These are phyloP conservation scores for Pachyrhizus erosus DNA, from an alignment of 306 rosid species.

Conservation along the genomic window DNA sequence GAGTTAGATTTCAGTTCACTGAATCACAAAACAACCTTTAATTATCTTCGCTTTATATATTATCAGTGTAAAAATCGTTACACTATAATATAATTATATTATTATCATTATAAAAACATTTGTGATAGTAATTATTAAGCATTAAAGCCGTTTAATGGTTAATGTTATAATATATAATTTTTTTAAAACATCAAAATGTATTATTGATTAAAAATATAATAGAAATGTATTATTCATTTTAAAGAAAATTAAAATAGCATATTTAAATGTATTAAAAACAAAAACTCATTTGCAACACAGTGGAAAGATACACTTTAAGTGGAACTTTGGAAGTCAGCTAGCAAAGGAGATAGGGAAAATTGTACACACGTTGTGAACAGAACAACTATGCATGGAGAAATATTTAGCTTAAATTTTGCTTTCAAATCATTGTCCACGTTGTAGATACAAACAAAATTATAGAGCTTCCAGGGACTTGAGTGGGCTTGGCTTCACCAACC, in stretches of 20 bases:
- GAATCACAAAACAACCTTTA: no score
- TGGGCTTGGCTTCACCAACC: constrained; percentile 9
- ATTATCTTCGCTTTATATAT: no score
- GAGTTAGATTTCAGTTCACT: no score
- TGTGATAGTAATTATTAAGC: no score
- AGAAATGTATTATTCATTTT: background rate
- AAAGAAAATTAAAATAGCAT: background rate
- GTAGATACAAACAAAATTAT: background rate
- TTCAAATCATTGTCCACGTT: constrained; percentile 29
- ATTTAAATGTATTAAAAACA: background rate
- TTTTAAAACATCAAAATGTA: no score
- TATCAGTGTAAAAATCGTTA: no score
- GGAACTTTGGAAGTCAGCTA: background rate
- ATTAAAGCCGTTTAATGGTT: no score
- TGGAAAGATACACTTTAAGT: background rate
- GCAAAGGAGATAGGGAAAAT: background rate
- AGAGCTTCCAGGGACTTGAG: background rate
- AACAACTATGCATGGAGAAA: background rate
- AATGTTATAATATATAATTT: no score
- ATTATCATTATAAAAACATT: no score
- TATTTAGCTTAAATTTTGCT: constrained; percentile 40
- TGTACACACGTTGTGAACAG: constrained; percentile 6
- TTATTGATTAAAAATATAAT: background rate
- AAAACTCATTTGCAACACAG: background rate
- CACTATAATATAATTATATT: background rate